phyloP scores from a whole-genome alignment of 176 grass and related monocot genomes.

The Cenchrus fungigraminus region DNA sequence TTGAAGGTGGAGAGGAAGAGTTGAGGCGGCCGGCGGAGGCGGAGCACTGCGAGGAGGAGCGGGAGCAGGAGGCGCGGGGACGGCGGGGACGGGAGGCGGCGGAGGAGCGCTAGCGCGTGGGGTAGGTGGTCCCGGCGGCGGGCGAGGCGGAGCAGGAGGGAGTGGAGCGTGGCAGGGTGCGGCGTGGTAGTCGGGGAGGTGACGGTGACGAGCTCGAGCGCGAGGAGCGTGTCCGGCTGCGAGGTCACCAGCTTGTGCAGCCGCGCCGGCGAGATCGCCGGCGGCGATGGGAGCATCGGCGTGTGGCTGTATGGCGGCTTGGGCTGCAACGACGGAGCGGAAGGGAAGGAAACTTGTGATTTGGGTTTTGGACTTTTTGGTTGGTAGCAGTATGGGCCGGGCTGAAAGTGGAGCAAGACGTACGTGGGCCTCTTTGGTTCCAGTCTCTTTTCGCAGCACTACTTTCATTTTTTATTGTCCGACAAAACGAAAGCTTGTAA shows the following conservation, averaged over 20 bases:
- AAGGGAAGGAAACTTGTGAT: background rate
- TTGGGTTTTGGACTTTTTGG: too few species aligned
- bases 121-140: conserved; percentile 56
- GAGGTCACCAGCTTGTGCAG: conserved; percentile 82
- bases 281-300: conserved; percentile 31
- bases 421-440: background rate
- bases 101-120: conserved; percentile 60
- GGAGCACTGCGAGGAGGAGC: conserved; percentile 55
- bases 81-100: conserved; percentile 52
- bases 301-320: background rate
- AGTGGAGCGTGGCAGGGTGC: conserved; percentile 42
- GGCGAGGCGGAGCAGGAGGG: conserved; percentile 53
- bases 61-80: conserved; percentile 57
- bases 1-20: conserved; percentile 62
- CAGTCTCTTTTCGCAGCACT: too few species aligned
- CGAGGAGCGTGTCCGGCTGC: conserved; percentile 69
- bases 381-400: background rate
- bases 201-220: conserved; percentile 62
- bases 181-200: conserved; percentile 54
- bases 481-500: too few species aligned
- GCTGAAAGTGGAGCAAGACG: background rate
- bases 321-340: background rate
- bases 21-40: conserved; percentile 53
- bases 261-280: conserved; percentile 62
- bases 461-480: too few species aligned